Evolutionary conservation across 1,284 basidiomycete genomes (phyloP).

Genomic region (Cryptococcus deneoformans): DNA sequence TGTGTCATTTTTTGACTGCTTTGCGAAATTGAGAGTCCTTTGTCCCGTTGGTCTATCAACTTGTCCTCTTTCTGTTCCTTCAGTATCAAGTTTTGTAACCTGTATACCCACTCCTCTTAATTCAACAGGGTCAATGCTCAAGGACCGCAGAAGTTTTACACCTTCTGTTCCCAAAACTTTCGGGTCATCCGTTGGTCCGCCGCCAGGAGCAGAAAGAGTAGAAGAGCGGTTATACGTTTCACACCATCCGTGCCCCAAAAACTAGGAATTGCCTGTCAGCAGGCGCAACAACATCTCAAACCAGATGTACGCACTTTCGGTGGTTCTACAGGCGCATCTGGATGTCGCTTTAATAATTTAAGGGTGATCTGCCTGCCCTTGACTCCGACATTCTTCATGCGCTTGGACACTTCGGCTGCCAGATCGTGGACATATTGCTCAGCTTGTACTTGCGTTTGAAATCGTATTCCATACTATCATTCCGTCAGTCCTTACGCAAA

Average conservation of each 20-base stretch:
- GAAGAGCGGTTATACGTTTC: conserved; percentile 75
- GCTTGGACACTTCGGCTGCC: conserved; percentile 68
- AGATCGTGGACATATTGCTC: conserved; percentile 72
- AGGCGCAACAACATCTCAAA: background rate
- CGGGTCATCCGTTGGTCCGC: conserved; percentile 67
- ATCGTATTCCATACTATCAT: conserved; percentile 87
- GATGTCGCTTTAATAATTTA: conserved; percentile 85
- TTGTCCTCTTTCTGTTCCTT: conserved; percentile 11
- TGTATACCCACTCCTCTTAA: conserved; percentile 92
- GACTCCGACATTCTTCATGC: conserved; percentile 65
- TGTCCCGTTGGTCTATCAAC: conserved; percentile 27
- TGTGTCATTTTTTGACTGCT: background rate
- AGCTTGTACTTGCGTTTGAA: conserved; percentile 75
- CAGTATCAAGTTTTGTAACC: conserved; percentile 76
- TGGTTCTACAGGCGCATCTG: conserved; percentile 83
- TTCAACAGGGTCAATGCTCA: conserved; percentile 77
- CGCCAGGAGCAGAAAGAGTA: conserved; percentile 57
- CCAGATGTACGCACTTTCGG: conserved; percentile 65
- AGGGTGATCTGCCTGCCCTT: conserved; percentile 71
- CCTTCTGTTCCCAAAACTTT: conserved; percentile 72
- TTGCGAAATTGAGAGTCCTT: conserved; percentile 25
- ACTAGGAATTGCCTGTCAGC: conserved; percentile 53
- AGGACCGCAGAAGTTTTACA: conserved; percentile 68
- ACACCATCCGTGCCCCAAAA: conserved; percentile 88
- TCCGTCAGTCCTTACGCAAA: background rate